These are phyloP conservation scores for Colletotrichum sp. DNA, from an alignment of 2,329 filamentous ascomycete species.

Conservation along the genomic window DNA sequence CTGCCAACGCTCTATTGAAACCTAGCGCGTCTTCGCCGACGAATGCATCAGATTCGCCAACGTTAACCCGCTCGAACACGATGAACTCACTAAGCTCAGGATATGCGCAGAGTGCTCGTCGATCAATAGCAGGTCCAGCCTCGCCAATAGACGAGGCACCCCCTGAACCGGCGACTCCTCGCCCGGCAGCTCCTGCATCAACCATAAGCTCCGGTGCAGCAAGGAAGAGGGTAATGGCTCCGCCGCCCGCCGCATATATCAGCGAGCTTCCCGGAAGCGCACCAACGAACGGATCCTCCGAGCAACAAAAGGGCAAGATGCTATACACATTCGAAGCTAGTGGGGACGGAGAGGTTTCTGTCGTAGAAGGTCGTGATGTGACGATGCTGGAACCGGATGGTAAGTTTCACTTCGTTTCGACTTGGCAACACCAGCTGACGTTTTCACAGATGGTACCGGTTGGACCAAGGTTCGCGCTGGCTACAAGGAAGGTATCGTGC, in stretches of 20 bases:
- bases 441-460: slow-evolving; percentile 76
- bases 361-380: slow-evolving; percentile 81
- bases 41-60: slow-evolving; percentile 64
- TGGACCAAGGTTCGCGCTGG: slow-evolving; percentile 87
- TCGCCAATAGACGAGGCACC: slow-evolving; percentile 54
- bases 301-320: slow-evolving; percentile 83
- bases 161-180: slow-evolving; percentile 39
- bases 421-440: neutral
- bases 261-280: slow-evolving; percentile 65
- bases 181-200: slow-evolving; percentile 22
- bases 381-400: slow-evolving; percentile 84
- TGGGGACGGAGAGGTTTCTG: slow-evolving; percentile 80
- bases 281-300: slow-evolving; percentile 45
- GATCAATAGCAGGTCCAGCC: slow-evolving; percentile 68
- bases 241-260: slow-evolving; percentile 83
- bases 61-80: slow-evolving; percentile 80
- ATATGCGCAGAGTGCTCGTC: slow-evolving; percentile 79
- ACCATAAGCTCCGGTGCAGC: slow-evolving; percentile 29
- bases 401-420: slow-evolving; percentile 50
- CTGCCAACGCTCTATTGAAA: slow-evolving; percentile 67
- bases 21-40: slow-evolving; percentile 44
- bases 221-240: slow-evolving; percentile 79
- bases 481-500: slow-evolving; percentile 83
- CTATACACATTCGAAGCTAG: slow-evolving; percentile 84
- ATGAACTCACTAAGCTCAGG: slow-evolving; percentile 91